Conservation (phyloP, 2,329 filamentous ascomycete genomes). For the Diaporthe velutina region DNA sequence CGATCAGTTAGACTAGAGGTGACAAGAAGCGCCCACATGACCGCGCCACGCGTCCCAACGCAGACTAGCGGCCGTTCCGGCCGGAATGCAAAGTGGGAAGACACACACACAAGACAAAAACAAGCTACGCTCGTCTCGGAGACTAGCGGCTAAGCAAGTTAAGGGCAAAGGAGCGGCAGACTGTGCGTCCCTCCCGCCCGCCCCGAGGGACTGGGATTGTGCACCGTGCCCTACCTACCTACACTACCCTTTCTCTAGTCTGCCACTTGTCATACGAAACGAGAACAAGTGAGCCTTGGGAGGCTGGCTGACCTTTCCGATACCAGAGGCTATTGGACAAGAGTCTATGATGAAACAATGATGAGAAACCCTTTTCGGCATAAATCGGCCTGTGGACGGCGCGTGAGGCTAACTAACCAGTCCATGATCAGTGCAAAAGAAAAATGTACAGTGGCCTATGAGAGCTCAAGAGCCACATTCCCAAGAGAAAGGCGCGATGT, state of each 20-base stretch:
- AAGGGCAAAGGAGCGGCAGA: slow-evolving; percentile 4
- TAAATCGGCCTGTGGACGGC: neutral
- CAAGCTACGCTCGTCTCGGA: slow-evolving; percentile 19
- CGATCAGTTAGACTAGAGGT: neutral
- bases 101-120: neutral
- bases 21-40: neutral
- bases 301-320: neutral
- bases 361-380: neutral
- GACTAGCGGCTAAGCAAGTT: slow-evolving; percentile 11
- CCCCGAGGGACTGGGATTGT: neutral
- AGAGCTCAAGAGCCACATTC: neutral
- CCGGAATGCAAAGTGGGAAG: neutral
- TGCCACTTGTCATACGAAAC: neutral
- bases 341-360: slow-evolving; percentile 17
- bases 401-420: neutral
- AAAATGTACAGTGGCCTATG: neutral
- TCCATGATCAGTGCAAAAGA: slow-evolving; percentile 6
- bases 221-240: neutral
- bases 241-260: neutral
- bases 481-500: neutral
- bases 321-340: neutral
- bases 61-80: slow-evolving; percentile 20
- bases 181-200: slow-evolving; percentile 24
- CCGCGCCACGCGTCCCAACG: slow-evolving; percentile 1
- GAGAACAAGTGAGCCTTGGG: neutral